Conservation (phyloP, 2,329 filamentous ascomycete genomes). For the Beauveria asiatica region DNA sequence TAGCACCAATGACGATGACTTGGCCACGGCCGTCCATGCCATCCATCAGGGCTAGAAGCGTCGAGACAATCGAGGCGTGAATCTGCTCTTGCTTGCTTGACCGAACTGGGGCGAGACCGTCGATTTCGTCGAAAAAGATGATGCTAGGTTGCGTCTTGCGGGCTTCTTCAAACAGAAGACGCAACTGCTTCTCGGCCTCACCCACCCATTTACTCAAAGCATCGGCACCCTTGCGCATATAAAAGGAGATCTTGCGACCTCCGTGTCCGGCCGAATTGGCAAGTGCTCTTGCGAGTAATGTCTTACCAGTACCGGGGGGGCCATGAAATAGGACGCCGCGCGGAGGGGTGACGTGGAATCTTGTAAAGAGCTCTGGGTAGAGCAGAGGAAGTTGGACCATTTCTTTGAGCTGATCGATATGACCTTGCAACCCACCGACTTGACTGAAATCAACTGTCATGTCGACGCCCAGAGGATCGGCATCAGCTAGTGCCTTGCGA, state of each 20-base stretch:
- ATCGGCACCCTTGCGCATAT: conserved; percentile 98
- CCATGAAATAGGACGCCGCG: conserved; percentile 95
- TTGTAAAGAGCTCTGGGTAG: conserved; percentile 88
- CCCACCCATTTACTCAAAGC: conserved; percentile 98
- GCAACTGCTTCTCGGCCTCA: conserved; percentile 90
- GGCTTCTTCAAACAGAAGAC: conserved; percentile 90
- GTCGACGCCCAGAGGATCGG: conserved; percentile 89
- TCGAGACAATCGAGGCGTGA: conserved; percentile 94
- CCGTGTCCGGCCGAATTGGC: conserved; percentile 85
- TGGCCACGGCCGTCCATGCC: conserved; percentile 98
- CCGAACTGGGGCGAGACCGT: conserved; percentile 87
- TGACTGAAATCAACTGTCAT: conserved; percentile 88
- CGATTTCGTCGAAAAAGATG: conserved; percentile 99
- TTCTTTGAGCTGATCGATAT: conserved; percentile 96
- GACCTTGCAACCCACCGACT: conserved; percentile 83
- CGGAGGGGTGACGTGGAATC: conserved; percentile 87
- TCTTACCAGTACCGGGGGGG: conserved; percentile 95
- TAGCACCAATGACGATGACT: conserved; percentile 98
- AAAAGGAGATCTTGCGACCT: conserved; percentile 93
- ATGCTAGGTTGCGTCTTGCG: conserved; percentile 94
- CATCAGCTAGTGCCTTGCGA: conserved; percentile 82
- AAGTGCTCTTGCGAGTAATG: conserved; percentile 83
- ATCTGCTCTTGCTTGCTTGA: conserved; percentile 99
- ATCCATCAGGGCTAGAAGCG: conserved; percentile 89
- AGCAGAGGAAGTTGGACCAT: conserved; percentile 94